A percentile compares a stretch with the other conserved stretches of the same genome.
Evolutionary conservation across 768 basidiomycete genomes (phyloP).

Genomic region (Rhodotorula toruloides): DNA sequence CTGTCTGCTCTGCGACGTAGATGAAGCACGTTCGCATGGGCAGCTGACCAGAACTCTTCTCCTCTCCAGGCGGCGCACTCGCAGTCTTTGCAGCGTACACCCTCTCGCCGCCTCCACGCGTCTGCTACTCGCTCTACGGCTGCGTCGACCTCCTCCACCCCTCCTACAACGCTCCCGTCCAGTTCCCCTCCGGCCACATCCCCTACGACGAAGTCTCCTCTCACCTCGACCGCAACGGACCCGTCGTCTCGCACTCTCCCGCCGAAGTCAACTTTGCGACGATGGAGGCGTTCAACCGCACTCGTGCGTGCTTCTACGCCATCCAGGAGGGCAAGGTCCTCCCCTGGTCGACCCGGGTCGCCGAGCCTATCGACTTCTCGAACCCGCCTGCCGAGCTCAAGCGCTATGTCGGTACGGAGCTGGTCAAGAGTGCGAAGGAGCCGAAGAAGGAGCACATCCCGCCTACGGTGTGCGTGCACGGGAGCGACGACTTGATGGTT

Average conservation of each 20-base stretch:
- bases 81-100: conserved; percentile 24
- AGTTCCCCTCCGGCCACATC: conserved; percentile 33
- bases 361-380: conserved; percentile 1
- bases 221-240: conserved; percentile 14
- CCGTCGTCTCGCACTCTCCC: conserved; percentile 30
- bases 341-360: background rate
- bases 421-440: background rate
- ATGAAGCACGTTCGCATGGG: too few species aligned
- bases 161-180: conserved; percentile 24
- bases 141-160: conserved; percentile 26
- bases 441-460: background rate
- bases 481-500: conserved; percentile 26
- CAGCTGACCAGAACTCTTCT: too few species aligned
- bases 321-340: conserved; percentile 31
- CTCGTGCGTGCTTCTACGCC: conserved; percentile 30
- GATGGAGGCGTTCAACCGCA: conserved; percentile 15
- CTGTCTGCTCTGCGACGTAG: too few species aligned
- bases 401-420: background rate
- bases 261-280: conserved; percentile 34
- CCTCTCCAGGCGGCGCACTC: conserved; percentile 20
- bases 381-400: conserved; percentile 2
- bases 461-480: conserved; percentile 34
- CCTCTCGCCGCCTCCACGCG: conserved; percentile 14
- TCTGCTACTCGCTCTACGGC: conserved; percentile 25
- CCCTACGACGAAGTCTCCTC: background rate